Evolutionary conservation across 2,329 filamentous ascomycete species (phyloP).

Genomic region (Talaromyces sp.): DNA sequence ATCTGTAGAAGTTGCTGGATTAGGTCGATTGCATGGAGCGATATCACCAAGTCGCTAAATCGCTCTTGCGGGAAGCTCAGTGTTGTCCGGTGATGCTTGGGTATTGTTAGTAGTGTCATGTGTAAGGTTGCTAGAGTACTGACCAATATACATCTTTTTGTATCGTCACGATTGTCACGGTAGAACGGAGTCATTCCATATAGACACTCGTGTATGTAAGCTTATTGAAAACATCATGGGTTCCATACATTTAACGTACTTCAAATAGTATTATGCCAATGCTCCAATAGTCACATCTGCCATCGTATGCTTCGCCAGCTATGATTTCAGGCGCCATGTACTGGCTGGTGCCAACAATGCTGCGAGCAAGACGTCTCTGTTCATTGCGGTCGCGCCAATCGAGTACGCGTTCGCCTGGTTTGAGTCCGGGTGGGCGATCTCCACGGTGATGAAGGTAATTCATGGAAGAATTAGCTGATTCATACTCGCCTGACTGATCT

Average conservation of each 20-base stretch:
- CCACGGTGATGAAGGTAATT: neutral
- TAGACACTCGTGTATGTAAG: slow-evolving; percentile 56
- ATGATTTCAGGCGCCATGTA: slow-evolving; percentile 98
- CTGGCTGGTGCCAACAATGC: slow-evolving; percentile 90
- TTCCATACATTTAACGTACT: slow-evolving; percentile 29
- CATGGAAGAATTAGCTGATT: slow-evolving; percentile 20
- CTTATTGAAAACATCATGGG: slow-evolving; percentile 4
- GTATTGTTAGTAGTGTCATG: slow-evolving; percentile 12
- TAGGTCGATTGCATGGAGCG: slow-evolving; percentile 68
- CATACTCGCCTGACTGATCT: slow-evolving; percentile 56
- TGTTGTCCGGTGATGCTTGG: slow-evolving; percentile 62
- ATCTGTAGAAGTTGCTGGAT: slow-evolving; percentile 68
- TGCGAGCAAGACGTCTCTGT: slow-evolving; percentile 69
- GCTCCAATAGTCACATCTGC: slow-evolving; percentile 95
- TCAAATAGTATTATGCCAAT: slow-evolving; percentile 91
- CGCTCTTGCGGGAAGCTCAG: slow-evolving; percentile 64
- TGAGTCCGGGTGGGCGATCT: neutral
- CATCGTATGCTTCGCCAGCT: slow-evolving; percentile 76
- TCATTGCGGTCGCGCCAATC: slow-evolving; percentile 66
- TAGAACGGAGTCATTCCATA: slow-evolving; percentile 91
- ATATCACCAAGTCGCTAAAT: slow-evolving; percentile 53
- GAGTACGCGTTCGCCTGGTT: slow-evolving; percentile 51
- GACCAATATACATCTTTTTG: slow-evolving; percentile 79
- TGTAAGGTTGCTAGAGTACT: slow-evolving; percentile 24
- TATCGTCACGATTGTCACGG: slow-evolving; percentile 72